Conservation (phyloP, 2,329 filamentous ascomycete genomes). For the Rhynchosporium secalis region DNA sequence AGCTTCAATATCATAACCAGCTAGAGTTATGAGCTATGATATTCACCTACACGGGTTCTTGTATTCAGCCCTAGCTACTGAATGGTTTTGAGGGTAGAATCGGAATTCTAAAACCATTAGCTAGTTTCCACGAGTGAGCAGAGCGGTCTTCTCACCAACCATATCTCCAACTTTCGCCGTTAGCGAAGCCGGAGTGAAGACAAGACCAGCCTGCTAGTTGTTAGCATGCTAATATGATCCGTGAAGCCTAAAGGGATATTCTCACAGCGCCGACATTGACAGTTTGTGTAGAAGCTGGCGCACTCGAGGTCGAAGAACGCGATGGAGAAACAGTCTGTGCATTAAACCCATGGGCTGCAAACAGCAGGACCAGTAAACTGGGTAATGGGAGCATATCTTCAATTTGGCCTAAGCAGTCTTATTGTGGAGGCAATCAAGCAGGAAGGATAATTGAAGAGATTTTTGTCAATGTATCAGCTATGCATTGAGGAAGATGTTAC, state of each 20-base stretch:
- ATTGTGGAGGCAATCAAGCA: not conserved
- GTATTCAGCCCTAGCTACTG: slow-evolving; percentile 60
- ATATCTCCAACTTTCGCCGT: slow-evolving; percentile 32
- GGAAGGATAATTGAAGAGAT: not conserved
- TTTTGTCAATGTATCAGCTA: not conserved
- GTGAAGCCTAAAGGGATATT: not conserved
- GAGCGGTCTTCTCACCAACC: slow-evolving; percentile 23
- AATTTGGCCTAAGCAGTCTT: not conserved
- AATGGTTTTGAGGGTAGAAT: slow-evolving; percentile 64
- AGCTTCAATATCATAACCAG: no score
- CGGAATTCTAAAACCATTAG: slow-evolving; percentile 46
- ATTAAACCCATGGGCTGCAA: not conserved
- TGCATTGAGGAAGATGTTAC: not conserved
- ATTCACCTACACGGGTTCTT: slow-evolving; percentile 49
- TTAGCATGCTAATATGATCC: not conserved
- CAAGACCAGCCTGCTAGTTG: slow-evolving; percentile 19
- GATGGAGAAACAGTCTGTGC: slow-evolving; percentile 3
- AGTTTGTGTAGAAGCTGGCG: slow-evolving; percentile 16
- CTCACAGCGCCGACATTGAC: slow-evolving; percentile 25
- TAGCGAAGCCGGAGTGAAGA: slow-evolving; percentile 28
- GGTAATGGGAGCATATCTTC: not conserved
- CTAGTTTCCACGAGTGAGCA: not conserved
- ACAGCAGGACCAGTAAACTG: not conserved
- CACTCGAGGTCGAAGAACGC: slow-evolving; percentile 16
- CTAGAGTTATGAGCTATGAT: no score